phyloP scores from a whole-genome alignment of 2,329 filamentous ascomycete genomes.

The Podosphaera aphanis region DNA sequence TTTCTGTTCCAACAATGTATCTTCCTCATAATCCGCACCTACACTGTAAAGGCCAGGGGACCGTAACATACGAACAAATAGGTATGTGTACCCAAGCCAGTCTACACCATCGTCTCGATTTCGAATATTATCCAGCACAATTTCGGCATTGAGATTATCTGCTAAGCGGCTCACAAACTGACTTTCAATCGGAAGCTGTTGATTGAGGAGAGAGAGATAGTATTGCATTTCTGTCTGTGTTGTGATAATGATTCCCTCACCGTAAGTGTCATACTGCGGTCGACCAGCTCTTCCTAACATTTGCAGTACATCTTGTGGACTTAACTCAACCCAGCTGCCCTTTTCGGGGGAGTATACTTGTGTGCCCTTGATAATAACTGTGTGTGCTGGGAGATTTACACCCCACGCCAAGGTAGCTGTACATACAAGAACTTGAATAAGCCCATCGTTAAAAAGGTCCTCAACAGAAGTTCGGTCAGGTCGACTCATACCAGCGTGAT shows the following conservation, averaged over 20 bases:
- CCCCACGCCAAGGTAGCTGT: constrained; percentile 98
- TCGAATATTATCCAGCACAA: constrained; percentile 82
- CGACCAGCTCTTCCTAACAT: constrained; percentile 95
- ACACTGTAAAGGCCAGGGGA: constrained; percentile 91
- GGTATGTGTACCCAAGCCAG: constrained; percentile 94
- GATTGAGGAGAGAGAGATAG: constrained; percentile 86
- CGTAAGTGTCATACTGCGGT: constrained; percentile 91
- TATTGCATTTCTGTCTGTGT: constrained; percentile 90
- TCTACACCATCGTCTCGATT: constrained; percentile 91
- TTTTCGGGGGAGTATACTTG: constrained; percentile 97
- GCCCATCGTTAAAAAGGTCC: constrained; percentile 75
- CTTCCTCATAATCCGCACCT: constrained; percentile 82
- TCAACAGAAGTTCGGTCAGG: constrained; percentile 90
- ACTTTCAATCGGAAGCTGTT: constrained; percentile 91
- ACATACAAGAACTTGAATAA: constrained; percentile 85
- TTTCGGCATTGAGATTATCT: constrained; percentile 88
- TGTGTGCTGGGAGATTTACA: constrained; percentile 93
- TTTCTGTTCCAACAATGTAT: constrained; percentile 80
- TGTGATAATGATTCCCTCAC: constrained; percentile 96
- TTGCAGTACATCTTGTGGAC: constrained; percentile 89
- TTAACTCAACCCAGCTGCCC: constrained; percentile 93
- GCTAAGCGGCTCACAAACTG: constrained; percentile 82
- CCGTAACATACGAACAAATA: constrained; percentile 92
- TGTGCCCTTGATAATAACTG: constrained; percentile 96
- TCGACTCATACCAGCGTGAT: constrained; percentile 91